These are phyloP conservation scores for Marchantia paleacea DNA, from an alignment of 225 moss, liverwort and hornwort genomes.

Conservation along the genomic window DNA sequence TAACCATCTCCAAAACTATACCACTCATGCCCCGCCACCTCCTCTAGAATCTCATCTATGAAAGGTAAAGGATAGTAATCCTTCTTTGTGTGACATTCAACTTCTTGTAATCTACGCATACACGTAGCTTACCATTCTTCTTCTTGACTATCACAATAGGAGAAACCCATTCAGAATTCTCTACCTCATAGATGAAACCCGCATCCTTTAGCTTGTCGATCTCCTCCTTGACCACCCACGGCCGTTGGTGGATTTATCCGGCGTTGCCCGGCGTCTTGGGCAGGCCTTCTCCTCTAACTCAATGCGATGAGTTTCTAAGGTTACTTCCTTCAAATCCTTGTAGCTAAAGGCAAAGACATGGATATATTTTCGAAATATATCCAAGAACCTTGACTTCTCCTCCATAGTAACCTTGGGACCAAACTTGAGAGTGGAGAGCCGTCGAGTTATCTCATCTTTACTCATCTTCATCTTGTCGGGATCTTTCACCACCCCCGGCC, in stretches of 20 bases:
- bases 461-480: too few species aligned
- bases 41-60: neutral
- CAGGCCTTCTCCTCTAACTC: neutral
- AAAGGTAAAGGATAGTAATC: constrained; percentile 7
- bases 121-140: neutral
- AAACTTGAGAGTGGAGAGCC: too few species aligned
- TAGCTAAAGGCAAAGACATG: neutral
- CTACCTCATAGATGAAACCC: constrained; percentile 1
- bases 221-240: constrained; percentile 9
- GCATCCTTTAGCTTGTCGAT: neutral
- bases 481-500: too few species aligned
- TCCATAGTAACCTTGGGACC: too few species aligned
- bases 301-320: neutral
- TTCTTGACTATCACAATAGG: constrained; percentile 18
- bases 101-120: neutral
- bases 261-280: neutral
- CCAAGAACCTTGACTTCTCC: too few species aligned
- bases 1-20: constrained; percentile 15
- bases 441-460: too few species aligned
- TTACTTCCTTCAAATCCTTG: neutral
- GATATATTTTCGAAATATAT: too few species aligned
- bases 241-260: neutral
- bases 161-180: constrained; percentile 17
- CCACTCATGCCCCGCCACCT: neutral
- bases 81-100: constrained; percentile 2